Base-by-base conservation (phyloP, 345 rosid genomes). In the Boechera retrofracta region DNA sequence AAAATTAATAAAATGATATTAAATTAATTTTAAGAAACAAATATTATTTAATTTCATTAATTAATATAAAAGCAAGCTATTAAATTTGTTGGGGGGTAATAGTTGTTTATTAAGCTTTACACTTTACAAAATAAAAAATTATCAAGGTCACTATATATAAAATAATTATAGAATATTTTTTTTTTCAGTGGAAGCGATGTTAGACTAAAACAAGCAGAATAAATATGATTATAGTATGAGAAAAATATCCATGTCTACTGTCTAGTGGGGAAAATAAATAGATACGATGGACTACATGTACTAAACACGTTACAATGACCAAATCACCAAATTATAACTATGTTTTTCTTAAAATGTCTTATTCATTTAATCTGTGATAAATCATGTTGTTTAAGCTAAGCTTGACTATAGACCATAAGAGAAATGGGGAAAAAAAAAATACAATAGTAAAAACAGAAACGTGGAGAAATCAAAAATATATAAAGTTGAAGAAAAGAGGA, bases 401-500 rank as follows among this genome's bases (percentile, higher is more conserved):
- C 29, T 28, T 28, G 29, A 28, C 29, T 28, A 28, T 28, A 28
- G 29, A 28, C 29, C 29, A 28, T 2, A 28, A 28, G 29, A 28
- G 29, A 28, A 28, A 28, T 28, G 29, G 29, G 29, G 2, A 13
- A 1, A 11, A 4, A 2, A 38, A 8, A 29, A 8, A 18, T 2
- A 64, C 51, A 51, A 38, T n/a, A 54, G n/a, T 15, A 18, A 56
- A 39, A 67, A 29, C 15, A 57, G 60, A 54, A 64, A 74, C 38
- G 21, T 57, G 10, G 18, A 26, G 18, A 64, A 15, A 7, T 9
- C 24, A 6, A 11, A 21, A 54, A 65, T 21, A 21, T 21, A 56
- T 67, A 76, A 31, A 28, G 29, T 33, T 77, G 59, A 75, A 36
- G 36, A 59, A 59, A 8, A 12, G 47, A 60, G 47, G 39, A 54